Conservation (phyloP, 768 basidiomycete genomes). For the Hirschioporus abietinus region DNA sequence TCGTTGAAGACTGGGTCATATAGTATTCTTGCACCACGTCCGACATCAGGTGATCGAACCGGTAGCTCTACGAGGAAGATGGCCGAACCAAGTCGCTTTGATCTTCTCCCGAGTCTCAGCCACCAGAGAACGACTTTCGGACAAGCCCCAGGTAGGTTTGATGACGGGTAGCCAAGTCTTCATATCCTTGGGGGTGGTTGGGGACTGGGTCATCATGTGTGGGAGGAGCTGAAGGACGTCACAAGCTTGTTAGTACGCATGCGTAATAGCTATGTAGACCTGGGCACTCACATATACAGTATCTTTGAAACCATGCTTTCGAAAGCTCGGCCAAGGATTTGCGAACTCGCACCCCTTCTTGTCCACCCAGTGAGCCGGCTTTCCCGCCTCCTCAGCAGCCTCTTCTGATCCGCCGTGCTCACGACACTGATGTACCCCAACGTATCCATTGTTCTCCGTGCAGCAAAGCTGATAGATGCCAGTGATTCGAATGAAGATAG, state of each 20-base stretch:
- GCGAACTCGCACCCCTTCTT: neutral
- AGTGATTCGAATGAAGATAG: neutral
- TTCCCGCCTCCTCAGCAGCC: neutral
- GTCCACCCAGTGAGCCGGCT: neutral
- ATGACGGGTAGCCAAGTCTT: conserved; percentile 13
- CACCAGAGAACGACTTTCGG: neutral
- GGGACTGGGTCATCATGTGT: neutral
- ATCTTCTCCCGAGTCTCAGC: conserved; percentile 11
- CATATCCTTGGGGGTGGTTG: neutral
- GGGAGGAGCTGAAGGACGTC: neutral
- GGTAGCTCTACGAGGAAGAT: conserved; percentile 35
- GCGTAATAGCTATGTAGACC: neutral
- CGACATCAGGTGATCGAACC: conserved; percentile 17
- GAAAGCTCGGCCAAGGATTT: conserved; percentile 3
- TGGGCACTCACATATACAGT: neutral
- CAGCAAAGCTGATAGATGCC: neutral
- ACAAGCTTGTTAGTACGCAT: neutral
- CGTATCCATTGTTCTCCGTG: neutral
- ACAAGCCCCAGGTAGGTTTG: conserved; percentile 22
- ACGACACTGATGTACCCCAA: neutral
- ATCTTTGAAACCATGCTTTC: neutral
- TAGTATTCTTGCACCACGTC: conserved; percentile 32
- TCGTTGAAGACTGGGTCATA: conserved; percentile 34
- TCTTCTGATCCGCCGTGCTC: neutral
- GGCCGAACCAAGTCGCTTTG: conserved; percentile 36